Conservation (phyloP, 2,329 filamentous ascomycete species). For the Xylariaceae sp. region DNA sequence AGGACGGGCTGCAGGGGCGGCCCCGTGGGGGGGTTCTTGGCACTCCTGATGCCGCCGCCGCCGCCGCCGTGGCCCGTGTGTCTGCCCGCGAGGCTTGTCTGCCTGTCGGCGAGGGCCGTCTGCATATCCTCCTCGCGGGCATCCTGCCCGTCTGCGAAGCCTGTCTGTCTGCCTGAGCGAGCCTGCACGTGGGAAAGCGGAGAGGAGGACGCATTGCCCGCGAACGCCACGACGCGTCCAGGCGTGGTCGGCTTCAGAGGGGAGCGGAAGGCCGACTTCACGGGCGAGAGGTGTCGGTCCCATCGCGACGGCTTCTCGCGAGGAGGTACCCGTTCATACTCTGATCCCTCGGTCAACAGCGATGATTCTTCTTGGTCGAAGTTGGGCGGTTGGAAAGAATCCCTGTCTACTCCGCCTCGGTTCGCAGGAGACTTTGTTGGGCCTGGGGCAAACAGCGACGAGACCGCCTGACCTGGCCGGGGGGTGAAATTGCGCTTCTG, state of each 20-base stretch:
- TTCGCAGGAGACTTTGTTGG: conserved; percentile 12
- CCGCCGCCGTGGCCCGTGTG: conserved; percentile 3
- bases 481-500: conserved; percentile 46
- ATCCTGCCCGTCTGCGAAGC: no score
- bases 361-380: conserved; percentile 22
- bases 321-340: conserved; percentile 30
- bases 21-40: conserved; percentile 7
- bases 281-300: conserved; percentile 44
- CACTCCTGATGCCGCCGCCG: conserved; percentile 1
- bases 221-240: conserved; percentile 52
- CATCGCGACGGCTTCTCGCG: conserved; percentile 41
- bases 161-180: background rate
- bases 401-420: conserved; percentile 6
- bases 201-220: conserved; percentile 41
- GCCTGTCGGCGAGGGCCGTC: no score
- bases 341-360: conserved; percentile 30
- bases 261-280: conserved; percentile 50
- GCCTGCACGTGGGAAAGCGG: conserved; percentile 33
- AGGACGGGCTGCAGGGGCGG: conserved; percentile 9
- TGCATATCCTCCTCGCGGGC: no score
- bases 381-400: conserved; percentile 7
- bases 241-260: conserved; percentile 51
- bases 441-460: conserved; percentile 32
- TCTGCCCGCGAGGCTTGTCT: no score
- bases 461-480: conserved; percentile 23